These are phyloP conservation scores for Lactifluus subvellereus DNA, from an alignment of 768 basidiomycete genomes.

Conservation along the genomic window DNA sequence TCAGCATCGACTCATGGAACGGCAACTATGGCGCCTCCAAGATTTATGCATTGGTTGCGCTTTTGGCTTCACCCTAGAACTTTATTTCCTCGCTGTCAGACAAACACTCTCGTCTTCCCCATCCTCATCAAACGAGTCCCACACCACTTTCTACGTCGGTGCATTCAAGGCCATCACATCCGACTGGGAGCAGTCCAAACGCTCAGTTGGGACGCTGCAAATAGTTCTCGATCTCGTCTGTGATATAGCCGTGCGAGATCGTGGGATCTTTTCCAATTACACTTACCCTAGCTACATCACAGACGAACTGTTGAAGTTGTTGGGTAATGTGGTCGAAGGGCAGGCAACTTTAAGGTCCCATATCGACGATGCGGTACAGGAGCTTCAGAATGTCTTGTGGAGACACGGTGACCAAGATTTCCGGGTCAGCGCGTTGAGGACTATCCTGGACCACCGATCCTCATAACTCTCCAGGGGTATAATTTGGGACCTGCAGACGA, in stretches of 20 bases:
- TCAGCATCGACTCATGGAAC: background rate
- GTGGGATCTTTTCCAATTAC: background rate
- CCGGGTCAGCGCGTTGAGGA: background rate
- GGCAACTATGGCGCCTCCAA: slow-evolving; percentile 3
- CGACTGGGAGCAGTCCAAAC: background rate
- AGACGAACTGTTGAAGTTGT: slow-evolving; percentile 1
- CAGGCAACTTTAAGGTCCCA: background rate
- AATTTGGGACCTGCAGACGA: too few relatives aligned
- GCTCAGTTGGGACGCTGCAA: background rate
- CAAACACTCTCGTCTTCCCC: background rate
- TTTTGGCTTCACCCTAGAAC: slow-evolving; percentile 3
- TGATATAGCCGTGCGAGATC: background rate
- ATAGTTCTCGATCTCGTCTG: background rate
- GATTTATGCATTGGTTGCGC: background rate
- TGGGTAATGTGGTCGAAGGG: background rate
- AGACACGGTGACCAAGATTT: background rate
- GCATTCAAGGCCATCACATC: slow-evolving; percentile 7
- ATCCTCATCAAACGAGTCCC: background rate
- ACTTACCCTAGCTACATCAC: background rate
- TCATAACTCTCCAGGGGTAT: too few relatives aligned
- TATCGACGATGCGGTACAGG: background rate
- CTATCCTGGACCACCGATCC: background rate
- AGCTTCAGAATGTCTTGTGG: background rate
- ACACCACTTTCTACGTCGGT: background rate
- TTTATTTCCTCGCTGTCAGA: background rate